Evolutionary conservation across 768 basidiomycete species (phyloP).

Genomic region (Tremella fuciformis): DNA sequence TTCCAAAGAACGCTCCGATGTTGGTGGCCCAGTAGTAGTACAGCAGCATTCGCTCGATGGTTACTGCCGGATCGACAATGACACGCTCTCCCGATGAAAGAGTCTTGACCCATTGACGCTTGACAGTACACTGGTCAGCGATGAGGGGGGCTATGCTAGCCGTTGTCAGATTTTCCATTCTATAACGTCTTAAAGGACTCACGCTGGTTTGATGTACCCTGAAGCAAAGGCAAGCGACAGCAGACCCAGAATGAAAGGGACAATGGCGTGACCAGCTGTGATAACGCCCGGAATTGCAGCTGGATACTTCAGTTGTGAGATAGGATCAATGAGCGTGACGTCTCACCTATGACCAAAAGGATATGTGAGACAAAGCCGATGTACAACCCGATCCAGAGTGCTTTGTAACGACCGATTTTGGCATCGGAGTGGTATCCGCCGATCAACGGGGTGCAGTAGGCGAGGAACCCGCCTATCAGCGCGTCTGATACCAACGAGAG

Average conservation of each 20-base stretch:
- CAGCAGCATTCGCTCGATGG: conserved; percentile 26
- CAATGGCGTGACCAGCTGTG: conserved; percentile 31
- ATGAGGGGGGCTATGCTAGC: conserved; percentile 35
- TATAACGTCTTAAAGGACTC: not conserved
- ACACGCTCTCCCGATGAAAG: conserved; percentile 30
- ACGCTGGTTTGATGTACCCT: conserved; percentile 50
- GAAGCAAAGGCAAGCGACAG: conserved; percentile 48
- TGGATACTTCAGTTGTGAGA: conserved; percentile 11
- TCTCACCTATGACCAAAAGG: conserved; percentile 21
- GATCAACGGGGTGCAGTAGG: conserved; percentile 36
- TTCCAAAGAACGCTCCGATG: conserved; percentile 37
- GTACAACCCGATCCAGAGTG: conserved; percentile 19
- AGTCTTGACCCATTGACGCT: conserved; percentile 20
- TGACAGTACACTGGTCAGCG: conserved; percentile 41
- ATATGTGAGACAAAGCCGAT: conserved; percentile 44
- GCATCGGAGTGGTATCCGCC: conserved; percentile 47
- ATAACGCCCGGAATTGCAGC: conserved; percentile 41
- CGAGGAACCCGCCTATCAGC: conserved; percentile 25
- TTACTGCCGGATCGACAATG: conserved; percentile 36
- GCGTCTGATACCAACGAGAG: not conserved
- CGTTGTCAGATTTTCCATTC: conserved; percentile 1
- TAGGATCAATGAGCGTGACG: not conserved
- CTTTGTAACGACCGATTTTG: conserved; percentile 44
- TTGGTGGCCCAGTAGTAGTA: conserved; percentile 38
- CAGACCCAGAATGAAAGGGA: conserved; percentile 41